Conservation (phyloP, 306 rosid species). For the Sophora flavescens region DNA sequence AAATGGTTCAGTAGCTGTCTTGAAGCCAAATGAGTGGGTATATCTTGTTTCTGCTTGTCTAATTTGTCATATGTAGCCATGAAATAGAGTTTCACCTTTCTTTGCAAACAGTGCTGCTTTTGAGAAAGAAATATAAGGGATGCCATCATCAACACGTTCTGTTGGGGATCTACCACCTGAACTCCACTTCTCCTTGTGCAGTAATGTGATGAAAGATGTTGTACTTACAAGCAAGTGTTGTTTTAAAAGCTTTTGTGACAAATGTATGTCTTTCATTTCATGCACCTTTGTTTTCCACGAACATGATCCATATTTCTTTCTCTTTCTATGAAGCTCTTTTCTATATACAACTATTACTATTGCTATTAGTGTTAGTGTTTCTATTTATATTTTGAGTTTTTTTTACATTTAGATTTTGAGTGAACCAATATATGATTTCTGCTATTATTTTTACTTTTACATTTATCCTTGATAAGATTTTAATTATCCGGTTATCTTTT, state of each 20-base stretch:
- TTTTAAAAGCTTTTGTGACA: conserved; percentile 93
- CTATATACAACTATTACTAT: no score
- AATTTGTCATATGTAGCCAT: conserved; percentile 31
- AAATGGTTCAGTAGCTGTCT: conserved; percentile 96
- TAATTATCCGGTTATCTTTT: no score
- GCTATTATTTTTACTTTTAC: no score
- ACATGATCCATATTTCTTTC: no score
- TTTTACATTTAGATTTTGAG: no score
- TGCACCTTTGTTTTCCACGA: neutral
- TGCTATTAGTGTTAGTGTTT: no score
- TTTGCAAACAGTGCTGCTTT: conserved; percentile 86
- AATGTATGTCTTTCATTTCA: conserved; percentile 64
- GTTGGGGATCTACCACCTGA: conserved; percentile 98
- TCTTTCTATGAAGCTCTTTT: no score
- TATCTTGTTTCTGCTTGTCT: neutral
- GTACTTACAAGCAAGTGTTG: conserved; percentile 99
- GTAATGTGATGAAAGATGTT: conserved; percentile 97
- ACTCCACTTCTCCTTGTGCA: conserved; percentile 93
- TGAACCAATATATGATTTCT: no score
- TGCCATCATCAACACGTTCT: conserved; percentile 92
- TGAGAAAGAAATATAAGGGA: conserved; percentile 95
- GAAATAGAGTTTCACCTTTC: conserved; percentile 20
- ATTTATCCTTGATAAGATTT: no score
- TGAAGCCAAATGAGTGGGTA: conserved; percentile 96
- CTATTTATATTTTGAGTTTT: no score